Evolutionary conservation across 192 early-diverging fungal genomes (phyloP).

Genomic region (Linnemannia exigua): DNA sequence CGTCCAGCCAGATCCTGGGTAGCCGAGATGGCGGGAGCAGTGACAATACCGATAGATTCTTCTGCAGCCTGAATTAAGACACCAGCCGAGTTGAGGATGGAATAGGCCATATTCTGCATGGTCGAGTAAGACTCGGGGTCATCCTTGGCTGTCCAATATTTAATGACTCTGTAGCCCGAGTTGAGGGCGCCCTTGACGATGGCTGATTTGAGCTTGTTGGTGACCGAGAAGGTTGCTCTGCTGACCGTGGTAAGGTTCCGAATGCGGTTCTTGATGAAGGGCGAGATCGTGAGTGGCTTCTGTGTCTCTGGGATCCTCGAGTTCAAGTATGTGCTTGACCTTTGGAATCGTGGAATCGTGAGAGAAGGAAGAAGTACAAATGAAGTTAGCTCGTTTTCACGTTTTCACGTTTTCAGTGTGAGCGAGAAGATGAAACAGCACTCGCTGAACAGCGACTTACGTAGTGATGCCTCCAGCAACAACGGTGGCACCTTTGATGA

Average conservation of each 20-base stretch:
- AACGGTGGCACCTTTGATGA: conserved; percentile 47
- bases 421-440: neutral
- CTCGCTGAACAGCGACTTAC: conserved; percentile 6
- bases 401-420: neutral
- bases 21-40: conserved; percentile 39
- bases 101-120: conserved; percentile 51
- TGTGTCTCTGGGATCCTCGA: conserved; percentile 46
- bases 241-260: conserved; percentile 36
- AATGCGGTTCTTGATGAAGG: conserved; percentile 51
- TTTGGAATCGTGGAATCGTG: neutral
- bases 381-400: neutral
- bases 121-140: conserved; percentile 44
- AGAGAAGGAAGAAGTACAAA: neutral
- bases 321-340: conserved; percentile 41
- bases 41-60: conserved; percentile 40
- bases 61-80: conserved; percentile 51
- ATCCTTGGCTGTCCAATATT: conserved; percentile 47
- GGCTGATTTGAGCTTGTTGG: conserved; percentile 30
- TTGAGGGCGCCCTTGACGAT: conserved; percentile 19
- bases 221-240: conserved; percentile 30
- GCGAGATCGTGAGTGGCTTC: conserved; percentile 46
- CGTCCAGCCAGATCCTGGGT: conserved; percentile 45
- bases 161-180: conserved; percentile 34
- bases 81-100: conserved; percentile 50
- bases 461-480: conserved; percentile 45